Conservation (phyloP, 768 basidiomycete genomes). For the Hydnomerulius pinastri region DNA sequence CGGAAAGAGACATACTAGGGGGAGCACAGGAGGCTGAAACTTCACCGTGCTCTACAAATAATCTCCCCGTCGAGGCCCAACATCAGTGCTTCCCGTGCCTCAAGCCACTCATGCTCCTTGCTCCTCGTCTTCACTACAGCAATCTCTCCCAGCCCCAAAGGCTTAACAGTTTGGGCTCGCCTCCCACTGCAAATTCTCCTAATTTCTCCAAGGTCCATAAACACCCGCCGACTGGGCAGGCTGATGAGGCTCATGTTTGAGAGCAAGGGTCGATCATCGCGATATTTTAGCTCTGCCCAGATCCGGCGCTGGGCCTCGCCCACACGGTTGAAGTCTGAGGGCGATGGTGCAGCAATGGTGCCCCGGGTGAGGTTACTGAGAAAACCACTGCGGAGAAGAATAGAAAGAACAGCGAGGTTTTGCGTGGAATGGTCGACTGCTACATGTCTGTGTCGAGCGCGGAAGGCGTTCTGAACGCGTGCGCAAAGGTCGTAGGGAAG, state of each 20-base stretch:
- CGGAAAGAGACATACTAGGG: too few relatives aligned
- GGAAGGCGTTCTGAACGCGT: conserved; percentile 90
- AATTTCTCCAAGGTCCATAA: conserved; percentile 75
- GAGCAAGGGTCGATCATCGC: conserved; percentile 86
- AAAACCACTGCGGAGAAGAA: conserved; percentile 91
- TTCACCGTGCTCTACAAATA: conserved; percentile 72
- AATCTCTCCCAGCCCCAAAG: conserved; percentile 91
- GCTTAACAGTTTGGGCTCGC: conserved; percentile 76
- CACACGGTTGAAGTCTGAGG: conserved; percentile 57
- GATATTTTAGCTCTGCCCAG: conserved; percentile 94
- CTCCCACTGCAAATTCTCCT: conserved; percentile 78
- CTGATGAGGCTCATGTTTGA: conserved; percentile 78
- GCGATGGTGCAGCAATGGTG: conserved; percentile 63
- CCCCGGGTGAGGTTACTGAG: conserved; percentile 82
- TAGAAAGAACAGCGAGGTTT: conserved; percentile 88
- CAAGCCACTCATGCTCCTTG: conserved; percentile 81
- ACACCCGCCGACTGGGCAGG: conserved; percentile 78
- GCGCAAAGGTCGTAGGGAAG: conserved; percentile 87
- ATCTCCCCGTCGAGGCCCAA: conserved; percentile 83
- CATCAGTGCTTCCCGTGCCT: conserved; percentile 89
- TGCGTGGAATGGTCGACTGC: conserved; percentile 83
- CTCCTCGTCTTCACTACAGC: conserved; percentile 77
- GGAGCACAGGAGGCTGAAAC: too few relatives aligned
- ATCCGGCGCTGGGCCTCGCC: conserved; percentile 73
- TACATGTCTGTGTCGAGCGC: conserved; percentile 77